Evolutionary conservation across 2,329 filamentous ascomycete genomes (phyloP), one percentile per base, ranked within the genome.

Genomic region (Talaromyces atroroseus): DNA sequence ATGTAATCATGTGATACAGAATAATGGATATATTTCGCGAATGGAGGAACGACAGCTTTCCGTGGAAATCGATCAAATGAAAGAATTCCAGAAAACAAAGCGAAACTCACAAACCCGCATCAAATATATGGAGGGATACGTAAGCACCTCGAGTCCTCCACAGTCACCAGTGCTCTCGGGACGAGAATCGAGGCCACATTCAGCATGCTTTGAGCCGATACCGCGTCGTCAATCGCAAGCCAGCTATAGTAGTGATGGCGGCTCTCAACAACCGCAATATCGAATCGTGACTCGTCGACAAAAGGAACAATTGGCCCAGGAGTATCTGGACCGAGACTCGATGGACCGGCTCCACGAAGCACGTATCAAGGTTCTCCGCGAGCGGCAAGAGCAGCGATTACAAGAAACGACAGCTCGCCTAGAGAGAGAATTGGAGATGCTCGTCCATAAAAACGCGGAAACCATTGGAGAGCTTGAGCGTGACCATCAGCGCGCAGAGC

Each of bases 71-170:
- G 72, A 77, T 42, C 71, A 76, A 56, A 65, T 71, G 36, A 71
- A 73, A 21, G 75, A 78, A 29, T 74, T 77, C 49, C 71, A 77
- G 44, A 66, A 69, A 7, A 72, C 72, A 11, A 77, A 77, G 58
- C 62, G 69, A 55, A 71, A 74, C 44, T 72, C 73, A 7, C 67
- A 71, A 32, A 74, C 71, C 10, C 72, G 75, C 50, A 75, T 78
- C 50, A 75, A 74, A 52, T 70, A 78, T 51, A 78, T 78, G 75
- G 75, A 78, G 63, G 73, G 72, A 21, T 78, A 76, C 62, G 73
- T 76, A 54, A 70, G 64, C 54, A 76, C 69, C 49, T 65, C 70
- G 3, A 74, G 70, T 56, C 71, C 71, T 12, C 72, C 71, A 10
- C 59, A 63, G 20, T 69, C 68, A 6, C 64, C 67, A 24, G 50